Evolutionary conservation across 257 asterid species (phyloP), one percentile per base, ranked within the genome.

Genomic region (Nicotiana attenuata): DNA sequence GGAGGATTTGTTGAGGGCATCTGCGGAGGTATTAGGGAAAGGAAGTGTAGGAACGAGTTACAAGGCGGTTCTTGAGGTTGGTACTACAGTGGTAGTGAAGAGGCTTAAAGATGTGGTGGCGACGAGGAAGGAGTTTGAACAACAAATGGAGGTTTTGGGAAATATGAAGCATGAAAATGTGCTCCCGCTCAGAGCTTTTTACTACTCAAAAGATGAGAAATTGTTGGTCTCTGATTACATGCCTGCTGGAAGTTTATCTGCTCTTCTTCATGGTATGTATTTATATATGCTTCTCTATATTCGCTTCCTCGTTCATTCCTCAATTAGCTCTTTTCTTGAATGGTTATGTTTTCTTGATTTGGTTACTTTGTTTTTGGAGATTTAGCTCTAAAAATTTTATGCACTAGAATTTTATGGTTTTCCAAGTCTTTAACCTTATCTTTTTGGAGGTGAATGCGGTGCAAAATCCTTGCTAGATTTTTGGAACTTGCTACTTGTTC

Each of bases 21-120:
- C 97, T 14, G 97, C 97, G 0, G 97, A 93, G 80, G 97, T 93
- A 20, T 55, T 93, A 86, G 97, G 97, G 28, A 93, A 93, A 52
- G 97, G 97, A 35, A 92, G 94, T 19, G 89, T 93, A 35, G 97
- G 97, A 7, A 93, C 97, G 28, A 92, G 95, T 56, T 93, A 93
- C 83, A 93, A 93, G 82, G 97, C 97, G 24, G 97, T 93, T 86
- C 66, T 93, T 85, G 97, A 91, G 82, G 95, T 91, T 87, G 97
- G 97, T 14, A 92, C 97, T 17, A 87, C 90, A 0, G 95, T 93
- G 59, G 97, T 93, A 31, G 97, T 93, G 87, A 93, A 93, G 85
- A 85, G 97, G 90, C 90, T 93, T 1, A 93, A 93, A 24, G 97
- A 93, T 55, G 97, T 93, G 6, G 89, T 83, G 17, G 93, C 88